Percentiles rank a stretch among this genome's conserved stretches.
Evolutionary conservation across 73 alveolate genomes (phyloP).

Genomic region (Tetrahymena borealis): DNA sequence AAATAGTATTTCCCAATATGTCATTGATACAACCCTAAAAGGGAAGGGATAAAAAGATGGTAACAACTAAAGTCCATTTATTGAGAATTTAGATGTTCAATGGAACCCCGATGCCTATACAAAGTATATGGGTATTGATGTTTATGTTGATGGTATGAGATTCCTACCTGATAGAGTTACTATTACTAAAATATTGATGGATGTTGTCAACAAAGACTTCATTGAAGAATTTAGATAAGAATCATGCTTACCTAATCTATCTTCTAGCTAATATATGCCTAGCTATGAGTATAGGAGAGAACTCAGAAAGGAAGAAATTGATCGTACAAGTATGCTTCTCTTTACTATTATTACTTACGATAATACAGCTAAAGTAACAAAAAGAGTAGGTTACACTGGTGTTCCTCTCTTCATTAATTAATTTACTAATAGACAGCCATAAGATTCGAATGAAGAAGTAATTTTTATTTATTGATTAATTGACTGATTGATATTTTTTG

Average conservation of each 20-base stretch:
- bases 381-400: slow-evolving; percentile 74
- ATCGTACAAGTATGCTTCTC: slow-evolving; percentile 63
- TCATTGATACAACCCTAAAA: background rate
- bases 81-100: slow-evolving; percentile 42
- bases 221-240: slow-evolving; percentile 22
- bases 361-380: slow-evolving; percentile 42
- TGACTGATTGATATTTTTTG: no score
- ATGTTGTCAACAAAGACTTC: background rate
- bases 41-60: background rate
- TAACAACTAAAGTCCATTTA: slow-evolving; percentile 29
- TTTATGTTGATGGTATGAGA: slow-evolving; percentile 78
- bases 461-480: no score
- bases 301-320: slow-evolving; percentile 56
- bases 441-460: slow-evolving; percentile 43
- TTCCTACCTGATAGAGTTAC: slow-evolving; percentile 75
- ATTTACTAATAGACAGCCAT: slow-evolving; percentile 46
- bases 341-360: slow-evolving; percentile 69
- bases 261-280: slow-evolving; percentile 49
- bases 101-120: slow-evolving; percentile 58
- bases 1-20: background rate
- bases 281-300: slow-evolving; percentile 68
- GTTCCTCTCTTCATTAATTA: slow-evolving; percentile 63
- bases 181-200: slow-evolving; percentile 49
- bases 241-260: slow-evolving; percentile 56
- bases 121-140: slow-evolving; percentile 78